Percentiles rank a stretch among this genome's conserved stretches.
Conservation (phyloP, 345 rosid genomes). For the Lepidium aucheri region DNA sequence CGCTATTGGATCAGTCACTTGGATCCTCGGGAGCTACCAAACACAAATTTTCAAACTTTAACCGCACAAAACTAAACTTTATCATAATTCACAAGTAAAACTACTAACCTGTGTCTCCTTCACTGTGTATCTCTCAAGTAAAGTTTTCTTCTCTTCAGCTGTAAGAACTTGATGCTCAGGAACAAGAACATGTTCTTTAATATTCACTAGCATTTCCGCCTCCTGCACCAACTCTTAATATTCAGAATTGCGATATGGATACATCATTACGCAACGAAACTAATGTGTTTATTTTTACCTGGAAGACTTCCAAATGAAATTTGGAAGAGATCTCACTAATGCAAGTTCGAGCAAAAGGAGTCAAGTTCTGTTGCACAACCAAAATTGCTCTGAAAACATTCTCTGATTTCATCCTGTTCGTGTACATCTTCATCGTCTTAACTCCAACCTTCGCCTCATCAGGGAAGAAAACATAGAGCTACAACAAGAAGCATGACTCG, state of each 20-base stretch:
- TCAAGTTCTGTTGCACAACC: constrained; percentile 75
- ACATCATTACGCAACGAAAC: neutral
- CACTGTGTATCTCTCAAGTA: constrained; percentile 68
- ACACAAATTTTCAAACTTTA: neutral
- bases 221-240: constrained; percentile 33
- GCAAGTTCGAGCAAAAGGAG: constrained; percentile 79
- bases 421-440: constrained; percentile 85
- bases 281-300: constrained; percentile 33
- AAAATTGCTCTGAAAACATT: constrained; percentile 71
- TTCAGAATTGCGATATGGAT: neutral
- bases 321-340: constrained; percentile 57
- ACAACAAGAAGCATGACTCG: neutral
- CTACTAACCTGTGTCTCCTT: constrained; percentile 69
- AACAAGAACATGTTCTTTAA: constrained; percentile 71
- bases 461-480: constrained; percentile 86
- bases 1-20: constrained; percentile 56
- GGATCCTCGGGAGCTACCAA: constrained; percentile 55
- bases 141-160: constrained; percentile 67
- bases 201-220: constrained; percentile 62
- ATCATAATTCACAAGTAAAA: neutral
- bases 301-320: constrained; percentile 80
- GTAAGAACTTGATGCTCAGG: constrained; percentile 75
- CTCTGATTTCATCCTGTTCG: constrained; percentile 76
- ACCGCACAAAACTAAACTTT: neutral
- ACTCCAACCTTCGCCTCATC: constrained; percentile 81